These are phyloP conservation scores for Helenozyma baotianmanensis DNA, from an alignment of 805 yeast genomes.

Conservation along the genomic window DNA sequence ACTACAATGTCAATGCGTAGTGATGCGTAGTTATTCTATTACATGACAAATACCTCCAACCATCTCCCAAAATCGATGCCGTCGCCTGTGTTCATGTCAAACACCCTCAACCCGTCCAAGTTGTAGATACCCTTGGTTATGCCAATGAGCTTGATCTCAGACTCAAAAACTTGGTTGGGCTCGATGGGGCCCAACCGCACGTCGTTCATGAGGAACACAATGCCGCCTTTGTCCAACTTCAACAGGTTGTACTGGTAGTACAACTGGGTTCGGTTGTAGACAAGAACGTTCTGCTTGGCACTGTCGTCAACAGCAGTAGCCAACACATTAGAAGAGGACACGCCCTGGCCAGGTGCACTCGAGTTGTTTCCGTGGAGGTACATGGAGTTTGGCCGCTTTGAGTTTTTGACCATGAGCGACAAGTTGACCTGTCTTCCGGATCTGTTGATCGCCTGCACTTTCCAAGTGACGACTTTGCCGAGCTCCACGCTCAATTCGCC, in stretches of 20 bases:
- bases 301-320: slow-evolving; percentile 6
- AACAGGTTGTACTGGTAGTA: slow-evolving; percentile 30
- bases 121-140: slow-evolving; percentile 61
- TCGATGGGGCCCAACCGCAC: slow-evolving; percentile 59
- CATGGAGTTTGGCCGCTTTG: slow-evolving; percentile 13
- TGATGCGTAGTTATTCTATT: slow-evolving; percentile 1
- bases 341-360: too few species aligned
- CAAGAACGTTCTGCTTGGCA: slow-evolving; percentile 10
- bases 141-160: slow-evolving; percentile 57
- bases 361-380: slow-evolving; percentile 13
- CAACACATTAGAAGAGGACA: neutral
- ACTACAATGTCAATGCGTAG: too few species aligned
- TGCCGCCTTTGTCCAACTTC: slow-evolving; percentile 47
- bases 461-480: slow-evolving; percentile 61
- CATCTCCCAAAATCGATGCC: slow-evolving; percentile 65
- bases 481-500: slow-evolving; percentile 59
- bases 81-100: slow-evolving; percentile 63
- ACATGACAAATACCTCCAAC: slow-evolving; percentile 60
- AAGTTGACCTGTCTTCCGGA: slow-evolving; percentile 48
- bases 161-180: slow-evolving; percentile 58
- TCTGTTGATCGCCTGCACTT: slow-evolving; percentile 60
- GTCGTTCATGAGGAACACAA: slow-evolving; percentile 62
- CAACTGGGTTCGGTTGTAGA: slow-evolving; percentile 22
- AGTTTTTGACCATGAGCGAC: slow-evolving; percentile 39
- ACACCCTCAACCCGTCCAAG: slow-evolving; percentile 59